Base-by-base conservation (phyloP, 768 basidiomycete species). In the Suillus americanus region DNA sequence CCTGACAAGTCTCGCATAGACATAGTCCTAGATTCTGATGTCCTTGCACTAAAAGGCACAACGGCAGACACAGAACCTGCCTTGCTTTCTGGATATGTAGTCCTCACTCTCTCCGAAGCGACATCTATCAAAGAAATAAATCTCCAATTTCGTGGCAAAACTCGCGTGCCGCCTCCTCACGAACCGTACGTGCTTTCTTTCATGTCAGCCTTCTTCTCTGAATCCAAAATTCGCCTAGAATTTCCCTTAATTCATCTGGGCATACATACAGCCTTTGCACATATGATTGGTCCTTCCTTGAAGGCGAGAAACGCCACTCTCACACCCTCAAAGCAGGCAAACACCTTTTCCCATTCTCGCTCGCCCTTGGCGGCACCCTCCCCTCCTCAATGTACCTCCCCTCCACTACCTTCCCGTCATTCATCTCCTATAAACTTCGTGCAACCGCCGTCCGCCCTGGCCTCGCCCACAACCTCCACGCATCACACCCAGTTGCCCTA, bases 311-410 rank as follows among this genome's bases (percentile, higher is more conserved):
- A 75, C 83, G 82, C 48, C 89, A 90, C 71, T 81, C 84, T 13
- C 94, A 93, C 71, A 98, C 95, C 0, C 88, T 98, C 74, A 97
- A 98, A 79, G 94, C 95, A n/a, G 97, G 97, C 16, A 88, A 87
- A 41, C 97, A 99, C 73, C 78, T 88, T 30, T 98, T 98, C 77
- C 96, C 96, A 28, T 99, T 99, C 79, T 88, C 89, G 68, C 85
- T 97, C 64, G 87, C 90, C 65, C 81, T 98, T 35, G 92, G 93
- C 28, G 94, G 93, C 45, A 86, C 89, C 6, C 82, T 97, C 3
- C 97, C 97, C 1, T 93, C 95, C 0, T 86, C 86, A 40, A 79
- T 97, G 48, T 28, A 6, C 38, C 71, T 79, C 45, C 90, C 90
- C 5, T 77, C 71, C 45, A 79, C 79, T 0, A 75, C 80, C 16